Conservation (phyloP, 2,329 filamentous ascomycete genomes). For the Torrubiella hemipterigena region DNA sequence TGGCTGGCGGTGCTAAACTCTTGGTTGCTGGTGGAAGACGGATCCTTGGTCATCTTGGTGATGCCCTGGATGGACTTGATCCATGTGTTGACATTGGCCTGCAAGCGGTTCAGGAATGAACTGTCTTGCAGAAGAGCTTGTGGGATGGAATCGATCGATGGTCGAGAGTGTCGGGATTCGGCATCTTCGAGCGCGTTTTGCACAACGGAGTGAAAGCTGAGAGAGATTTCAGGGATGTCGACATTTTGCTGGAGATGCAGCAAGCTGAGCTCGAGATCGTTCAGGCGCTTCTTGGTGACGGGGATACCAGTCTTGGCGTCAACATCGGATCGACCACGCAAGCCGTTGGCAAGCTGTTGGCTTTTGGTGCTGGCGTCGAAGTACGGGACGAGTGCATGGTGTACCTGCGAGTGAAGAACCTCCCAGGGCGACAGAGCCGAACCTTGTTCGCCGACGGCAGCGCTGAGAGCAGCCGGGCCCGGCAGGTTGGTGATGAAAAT, state of each 20-base stretch:
- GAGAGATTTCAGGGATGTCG: slow-evolving; percentile 84
- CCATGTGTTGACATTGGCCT: slow-evolving; percentile 91
- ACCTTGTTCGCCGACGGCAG: slow-evolving; percentile 56
- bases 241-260: slow-evolving; percentile 94
- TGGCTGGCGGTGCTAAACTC: slow-evolving; percentile 67
- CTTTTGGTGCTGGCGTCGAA: slow-evolving; percentile 93
- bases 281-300: slow-evolving; percentile 93
- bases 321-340: slow-evolving; percentile 65
- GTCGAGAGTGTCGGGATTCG: slow-evolving; percentile 49
- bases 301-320: slow-evolving; percentile 92
- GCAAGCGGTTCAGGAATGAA: slow-evolving; percentile 83
- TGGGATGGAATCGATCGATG: slow-evolving; percentile 70
- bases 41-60: slow-evolving; percentile 85
- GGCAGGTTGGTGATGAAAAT: slow-evolving; percentile 90
- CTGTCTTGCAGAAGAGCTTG: slow-evolving; percentile 71
- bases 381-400: slow-evolving; percentile 85
- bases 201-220: slow-evolving; percentile 81
- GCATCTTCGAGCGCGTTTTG: slow-evolving; percentile 76
- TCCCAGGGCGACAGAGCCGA: slow-evolving; percentile 76
- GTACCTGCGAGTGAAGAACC: slow-evolving; percentile 81
- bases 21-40: slow-evolving; percentile 45
- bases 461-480: slow-evolving; percentile 60
- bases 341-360: slow-evolving; percentile 53
- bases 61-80: slow-evolving; percentile 97
- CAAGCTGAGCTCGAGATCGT: slow-evolving; percentile 82